Percentiles rank a stretch among this genome's conserved stretches.
These are phyloP conservation scores for Paecilomyces variotii DNA, from an alignment of 2,329 filamentous ascomycete genomes.

Conservation along the genomic window DNA sequence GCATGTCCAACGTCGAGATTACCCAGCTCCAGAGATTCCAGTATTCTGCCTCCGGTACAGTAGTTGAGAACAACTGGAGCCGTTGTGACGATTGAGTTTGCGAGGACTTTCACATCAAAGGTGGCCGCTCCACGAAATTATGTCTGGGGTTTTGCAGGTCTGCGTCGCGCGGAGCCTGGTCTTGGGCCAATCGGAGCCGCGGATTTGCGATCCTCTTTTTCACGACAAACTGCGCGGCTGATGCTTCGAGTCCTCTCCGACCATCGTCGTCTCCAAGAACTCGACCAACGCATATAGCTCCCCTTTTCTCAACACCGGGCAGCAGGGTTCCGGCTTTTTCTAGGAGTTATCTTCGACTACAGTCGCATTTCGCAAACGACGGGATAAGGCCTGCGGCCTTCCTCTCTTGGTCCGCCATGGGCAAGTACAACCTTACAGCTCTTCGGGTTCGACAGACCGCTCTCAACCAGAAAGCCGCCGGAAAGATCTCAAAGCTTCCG, in stretches of 20 bases:
- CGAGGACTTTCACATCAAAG: background rate
- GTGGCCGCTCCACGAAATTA: slow-evolving; percentile 1
- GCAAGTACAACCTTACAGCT: slow-evolving; percentile 40
- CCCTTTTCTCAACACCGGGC: background rate
- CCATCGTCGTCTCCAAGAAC: background rate
- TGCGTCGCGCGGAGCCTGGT: slow-evolving; percentile 23
- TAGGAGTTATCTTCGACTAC: background rate
- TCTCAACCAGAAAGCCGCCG: slow-evolving; percentile 28
- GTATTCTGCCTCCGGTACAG: background rate
- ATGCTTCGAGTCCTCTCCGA: background rate
- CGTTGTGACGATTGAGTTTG: slow-evolving; percentile 1
- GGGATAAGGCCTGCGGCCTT: background rate
- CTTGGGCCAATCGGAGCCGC: slow-evolving; percentile 28
- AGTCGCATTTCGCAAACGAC: background rate
- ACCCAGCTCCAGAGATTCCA: background rate
- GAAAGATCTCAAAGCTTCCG: slow-evolving; percentile 28
- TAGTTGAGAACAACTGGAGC: background rate
- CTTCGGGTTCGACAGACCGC: slow-evolving; percentile 38
- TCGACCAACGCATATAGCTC: background rate
- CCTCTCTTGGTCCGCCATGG: slow-evolving; percentile 25
- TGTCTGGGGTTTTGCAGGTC: slow-evolving; percentile 3
- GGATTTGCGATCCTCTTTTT: slow-evolving; percentile 31
- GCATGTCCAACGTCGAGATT: slow-evolving; percentile 17
- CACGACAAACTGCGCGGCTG: slow-evolving; percentile 8
- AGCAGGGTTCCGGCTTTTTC: background rate